Percentiles rank a stretch among this genome's conserved stretches.
Conservation (phyloP, 2,329 filamentous ascomycete species). For the Microdochium bolleyi region DNA sequence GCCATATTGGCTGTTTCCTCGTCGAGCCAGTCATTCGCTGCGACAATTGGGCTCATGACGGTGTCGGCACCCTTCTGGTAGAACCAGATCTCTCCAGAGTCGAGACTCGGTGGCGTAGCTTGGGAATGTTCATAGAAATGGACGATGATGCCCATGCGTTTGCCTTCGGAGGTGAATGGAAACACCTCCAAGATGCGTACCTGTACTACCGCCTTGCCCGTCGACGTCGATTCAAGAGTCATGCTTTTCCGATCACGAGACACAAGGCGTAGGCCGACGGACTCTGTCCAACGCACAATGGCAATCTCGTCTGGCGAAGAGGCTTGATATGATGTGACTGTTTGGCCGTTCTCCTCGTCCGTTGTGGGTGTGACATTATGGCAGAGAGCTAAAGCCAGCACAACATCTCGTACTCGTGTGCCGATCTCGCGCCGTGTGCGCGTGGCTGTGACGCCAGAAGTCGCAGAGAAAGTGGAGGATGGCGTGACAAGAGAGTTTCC, state of each 20-base stretch:
- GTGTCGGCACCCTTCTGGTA: conserved; percentile 98
- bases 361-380: conserved; percentile 94
- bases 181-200: conserved; percentile 91
- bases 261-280: conserved; percentile 75
- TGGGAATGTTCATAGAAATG: conserved; percentile 63
- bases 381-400: conserved; percentile 84
- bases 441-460: conserved; percentile 56
- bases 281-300: conserved; percentile 92
- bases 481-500: conserved; percentile 60
- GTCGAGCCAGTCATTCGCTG: conserved; percentile 95
- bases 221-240: conserved; percentile 68
- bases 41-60: conserved; percentile 94
- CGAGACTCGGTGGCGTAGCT: conserved; percentile 35
- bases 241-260: conserved; percentile 85
- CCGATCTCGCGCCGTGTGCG: conserved; percentile 90
- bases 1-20: conserved; percentile 99
- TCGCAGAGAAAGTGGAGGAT: conserved; percentile 60
- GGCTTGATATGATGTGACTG: conserved; percentile 83
- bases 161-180: conserved; percentile 95
- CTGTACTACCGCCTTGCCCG: conserved; percentile 66
- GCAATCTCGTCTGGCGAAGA: conserved; percentile 97
- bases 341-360: conserved; percentile 72
- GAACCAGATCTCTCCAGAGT: conserved; percentile 84
- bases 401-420: conserved; percentile 83
- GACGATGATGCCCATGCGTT: conserved; percentile 95